Evolutionary conservation across 1,284 basidiomycete species (phyloP).

Genomic region (Moesziomyces parantarcticus): DNA sequence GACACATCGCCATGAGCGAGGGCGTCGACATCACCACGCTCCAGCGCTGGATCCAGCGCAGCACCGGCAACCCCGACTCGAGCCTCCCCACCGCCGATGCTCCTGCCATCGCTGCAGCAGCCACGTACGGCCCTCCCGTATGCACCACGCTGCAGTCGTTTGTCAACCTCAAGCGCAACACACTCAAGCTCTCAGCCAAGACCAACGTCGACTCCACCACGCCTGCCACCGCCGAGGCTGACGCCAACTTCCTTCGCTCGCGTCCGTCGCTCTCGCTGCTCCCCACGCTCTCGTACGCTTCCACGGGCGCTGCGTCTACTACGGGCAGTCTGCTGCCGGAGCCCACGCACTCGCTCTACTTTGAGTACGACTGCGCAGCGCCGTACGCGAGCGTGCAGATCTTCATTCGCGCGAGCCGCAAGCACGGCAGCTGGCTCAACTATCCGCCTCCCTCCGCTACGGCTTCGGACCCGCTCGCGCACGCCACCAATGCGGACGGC

Average conservation of each 20-base stretch:
- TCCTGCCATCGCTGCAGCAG: slow-evolving; percentile 5
- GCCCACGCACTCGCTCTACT: slow-evolving; percentile 56
- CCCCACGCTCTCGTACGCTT: slow-evolving; percentile 28
- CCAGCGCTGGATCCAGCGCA: slow-evolving; percentile 54
- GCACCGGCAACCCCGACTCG: slow-evolving; percentile 18
- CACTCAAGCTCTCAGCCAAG: slow-evolving; percentile 45
- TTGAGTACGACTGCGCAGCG: slow-evolving; percentile 62
- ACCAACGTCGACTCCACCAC: background rate
- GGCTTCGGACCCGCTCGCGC: slow-evolving; percentile 15
- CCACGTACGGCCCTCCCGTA: slow-evolving; percentile 35
- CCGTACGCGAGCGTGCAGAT: slow-evolving; percentile 58
- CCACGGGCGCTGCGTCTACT: slow-evolving; percentile 5
- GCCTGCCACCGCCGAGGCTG: slow-evolving; percentile 9
- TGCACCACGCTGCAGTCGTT: slow-evolving; percentile 63
- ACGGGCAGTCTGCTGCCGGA: slow-evolving; percentile 18
- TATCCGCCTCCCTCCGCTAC: slow-evolving; percentile 9
- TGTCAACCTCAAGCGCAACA: slow-evolving; percentile 64
- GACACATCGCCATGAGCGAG: slow-evolving; percentile 55
- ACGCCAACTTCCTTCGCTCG: slow-evolving; percentile 34
- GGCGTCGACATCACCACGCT: slow-evolving; percentile 56
- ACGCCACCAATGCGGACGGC: slow-evolving; percentile 9
- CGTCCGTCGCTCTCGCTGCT: slow-evolving; percentile 32
- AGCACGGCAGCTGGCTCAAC: slow-evolving; percentile 61
- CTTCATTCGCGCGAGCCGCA: slow-evolving; percentile 59
- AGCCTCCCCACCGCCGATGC: background rate